Evolutionary conservation across 345 rosid species (phyloP).

Genomic region (Noccaea caerulescens): DNA sequence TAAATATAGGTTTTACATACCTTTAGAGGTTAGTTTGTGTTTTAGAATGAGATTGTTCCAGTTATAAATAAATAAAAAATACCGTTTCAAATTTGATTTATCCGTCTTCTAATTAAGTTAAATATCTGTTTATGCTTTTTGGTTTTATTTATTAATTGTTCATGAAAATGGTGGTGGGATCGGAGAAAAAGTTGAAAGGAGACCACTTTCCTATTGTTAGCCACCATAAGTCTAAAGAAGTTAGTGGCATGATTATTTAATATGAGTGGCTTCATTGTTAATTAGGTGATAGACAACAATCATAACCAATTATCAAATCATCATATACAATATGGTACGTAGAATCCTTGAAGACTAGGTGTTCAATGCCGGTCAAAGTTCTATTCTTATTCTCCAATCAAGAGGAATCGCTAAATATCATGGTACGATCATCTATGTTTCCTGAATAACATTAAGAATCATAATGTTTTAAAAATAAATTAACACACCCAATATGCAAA

Average conservation of each 20-base stretch:
- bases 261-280: conserved; percentile 27
- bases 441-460: neutral
- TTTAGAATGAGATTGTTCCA: conserved; percentile 17
- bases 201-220: conserved; percentile 67
- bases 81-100: neutral
- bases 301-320: conserved; percentile 29
- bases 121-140: conserved; percentile 18
- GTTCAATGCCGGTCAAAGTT: conserved; percentile 11
- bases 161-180: conserved; percentile 41
- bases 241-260: conserved; percentile 54
- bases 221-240: conserved; percentile 60
- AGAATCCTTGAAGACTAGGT: conserved; percentile 18
- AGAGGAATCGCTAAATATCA: neutral
- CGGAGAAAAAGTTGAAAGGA: conserved; percentile 49
- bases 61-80: neutral
- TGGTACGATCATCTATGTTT: too few relatives aligned
- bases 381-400: neutral
- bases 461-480: neutral
- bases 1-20: neutral
- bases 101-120: neutral
- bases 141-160: conserved; percentile 44
- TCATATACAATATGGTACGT: neutral
- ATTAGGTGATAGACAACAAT: conserved; percentile 5
- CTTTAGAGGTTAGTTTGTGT: conserved; percentile 6
- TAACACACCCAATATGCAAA: neutral